A percentile compares a stretch with the other conserved stretches of the same genome.
phyloP scores from a whole-genome alignment of 1,284 basidiomycete species.

The Tetrapyrgos nigripes region DNA sequence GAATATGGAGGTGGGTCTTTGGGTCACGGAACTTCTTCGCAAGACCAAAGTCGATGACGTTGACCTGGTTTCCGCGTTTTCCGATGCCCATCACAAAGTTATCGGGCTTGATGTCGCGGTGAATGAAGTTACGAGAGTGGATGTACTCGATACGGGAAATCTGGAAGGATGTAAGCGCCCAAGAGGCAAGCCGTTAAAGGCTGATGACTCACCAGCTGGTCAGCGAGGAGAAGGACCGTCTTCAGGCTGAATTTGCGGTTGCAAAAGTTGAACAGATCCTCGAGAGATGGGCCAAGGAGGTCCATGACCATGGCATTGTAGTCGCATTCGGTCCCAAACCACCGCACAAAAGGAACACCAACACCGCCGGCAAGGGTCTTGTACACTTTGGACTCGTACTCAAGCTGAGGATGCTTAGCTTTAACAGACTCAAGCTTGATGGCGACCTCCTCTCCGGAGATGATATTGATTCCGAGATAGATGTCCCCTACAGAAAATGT shows the following conservation, averaged over 20 bases:
- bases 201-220: constrained; percentile 81
- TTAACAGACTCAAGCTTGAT: background rate
- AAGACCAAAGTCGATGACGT: constrained; percentile 99
- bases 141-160: constrained; percentile 99
- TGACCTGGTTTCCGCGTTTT: constrained; percentile 99
- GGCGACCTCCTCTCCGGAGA: background rate
- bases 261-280: constrained; percentile 99
- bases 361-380: constrained; percentile 98
- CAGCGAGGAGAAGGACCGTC: constrained; percentile 95
- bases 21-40: constrained; percentile 99
- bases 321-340: constrained; percentile 99
- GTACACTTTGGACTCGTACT: constrained; percentile 46
- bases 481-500: constrained; percentile 79
- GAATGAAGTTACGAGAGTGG: constrained; percentile 99
- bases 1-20: constrained; percentile 99
- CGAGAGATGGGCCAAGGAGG: constrained; percentile 95
- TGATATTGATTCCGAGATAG: constrained; percentile 75
- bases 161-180: constrained; percentile 47
- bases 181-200: constrained; percentile 7
- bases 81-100: constrained; percentile 99
- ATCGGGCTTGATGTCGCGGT: constrained; percentile 99
- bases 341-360: constrained; percentile 96
- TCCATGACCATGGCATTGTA: constrained; percentile 99
- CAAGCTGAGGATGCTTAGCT: background rate
- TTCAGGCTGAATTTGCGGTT: constrained; percentile 98